phyloP scores from a whole-genome alignment of 352 stramenopile species.

The Pythium monospermum region DNA sequence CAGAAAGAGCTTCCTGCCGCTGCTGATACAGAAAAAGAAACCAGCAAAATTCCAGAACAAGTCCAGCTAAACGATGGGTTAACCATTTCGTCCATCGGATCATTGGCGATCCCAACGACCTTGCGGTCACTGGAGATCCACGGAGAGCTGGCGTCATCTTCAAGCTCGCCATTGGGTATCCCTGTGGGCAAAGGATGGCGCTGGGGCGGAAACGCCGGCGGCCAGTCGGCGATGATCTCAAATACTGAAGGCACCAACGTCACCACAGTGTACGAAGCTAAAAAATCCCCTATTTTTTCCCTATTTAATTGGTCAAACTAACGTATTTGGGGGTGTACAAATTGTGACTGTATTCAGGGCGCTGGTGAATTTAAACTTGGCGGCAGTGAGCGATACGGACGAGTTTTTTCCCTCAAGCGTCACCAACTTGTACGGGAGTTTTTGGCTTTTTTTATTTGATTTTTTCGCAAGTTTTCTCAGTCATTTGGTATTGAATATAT shows the following conservation, averaged over 20 bases:
- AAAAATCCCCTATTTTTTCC: neutral
- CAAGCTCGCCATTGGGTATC: neutral
- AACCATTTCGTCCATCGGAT: neutral
- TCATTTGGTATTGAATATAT: neutral
- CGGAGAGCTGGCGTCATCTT: neutral
- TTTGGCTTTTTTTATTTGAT: neutral
- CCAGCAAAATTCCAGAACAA: neutral
- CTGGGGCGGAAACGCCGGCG: neutral
- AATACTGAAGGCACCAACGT: neutral
- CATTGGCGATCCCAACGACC: neutral
- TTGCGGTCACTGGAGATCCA: neutral
- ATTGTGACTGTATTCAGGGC: neutral
- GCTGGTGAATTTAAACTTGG: neutral
- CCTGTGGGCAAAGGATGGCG: neutral
- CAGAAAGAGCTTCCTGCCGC: neutral
- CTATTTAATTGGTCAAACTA: neutral
- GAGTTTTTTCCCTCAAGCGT: neutral
- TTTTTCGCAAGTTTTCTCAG: neutral
- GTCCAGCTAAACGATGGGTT: neutral
- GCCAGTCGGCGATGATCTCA: neutral
- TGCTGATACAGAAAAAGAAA: neutral
- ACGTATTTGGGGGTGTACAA: neutral
- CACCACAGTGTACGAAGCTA: slow-evolving; percentile 5
- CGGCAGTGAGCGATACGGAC: neutral
- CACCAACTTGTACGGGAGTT: neutral